Evolutionary conservation across 768 basidiomycete genomes (phyloP).

Genomic region (Suillus plorans): DNA sequence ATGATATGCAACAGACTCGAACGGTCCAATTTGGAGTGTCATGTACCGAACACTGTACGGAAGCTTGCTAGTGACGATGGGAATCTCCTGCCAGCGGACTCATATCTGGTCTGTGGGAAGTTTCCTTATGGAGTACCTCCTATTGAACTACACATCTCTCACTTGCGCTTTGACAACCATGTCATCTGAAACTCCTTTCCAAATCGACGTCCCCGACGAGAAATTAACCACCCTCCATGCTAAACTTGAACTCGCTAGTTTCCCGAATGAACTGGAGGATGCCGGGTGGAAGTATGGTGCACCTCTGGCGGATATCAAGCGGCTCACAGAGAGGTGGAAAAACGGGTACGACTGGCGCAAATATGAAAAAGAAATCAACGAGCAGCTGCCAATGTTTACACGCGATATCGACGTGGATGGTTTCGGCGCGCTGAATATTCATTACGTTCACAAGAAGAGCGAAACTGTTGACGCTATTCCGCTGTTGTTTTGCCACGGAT

Average conservation of each 20-base stretch:
- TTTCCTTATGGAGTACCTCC: too few species aligned
- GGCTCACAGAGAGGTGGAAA: constrained; percentile 51
- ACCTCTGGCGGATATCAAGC: constrained; percentile 47
- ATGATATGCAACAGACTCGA: too few species aligned
- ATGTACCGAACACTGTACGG: too few species aligned
- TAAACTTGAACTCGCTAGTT: constrained; percentile 47
- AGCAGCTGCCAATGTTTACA: constrained; percentile 35
- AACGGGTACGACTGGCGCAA: constrained; percentile 56
- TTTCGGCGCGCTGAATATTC: constrained; percentile 49
- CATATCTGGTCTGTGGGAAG: too few species aligned
- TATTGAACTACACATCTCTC: neutral
- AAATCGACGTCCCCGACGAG: constrained; percentile 44
- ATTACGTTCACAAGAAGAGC: constrained; percentile 60
- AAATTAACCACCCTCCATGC: constrained; percentile 38
- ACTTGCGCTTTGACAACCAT: constrained; percentile 14
- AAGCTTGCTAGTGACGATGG: too few species aligned
- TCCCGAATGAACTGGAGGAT: constrained; percentile 61
- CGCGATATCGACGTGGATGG: constrained; percentile 48
- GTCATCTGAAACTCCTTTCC: constrained; percentile 43
- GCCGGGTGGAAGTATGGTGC: constrained; percentile 52
- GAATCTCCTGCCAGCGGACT: too few species aligned
- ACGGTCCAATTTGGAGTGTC: too few species aligned
- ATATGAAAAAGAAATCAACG: constrained; percentile 50
- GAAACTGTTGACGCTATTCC: constrained; percentile 47
- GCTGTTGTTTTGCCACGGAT: constrained; percentile 62